Evolutionary conservation across 169 alveolate species (phyloP).

Genomic region (Eimeria acervulina): DNA sequence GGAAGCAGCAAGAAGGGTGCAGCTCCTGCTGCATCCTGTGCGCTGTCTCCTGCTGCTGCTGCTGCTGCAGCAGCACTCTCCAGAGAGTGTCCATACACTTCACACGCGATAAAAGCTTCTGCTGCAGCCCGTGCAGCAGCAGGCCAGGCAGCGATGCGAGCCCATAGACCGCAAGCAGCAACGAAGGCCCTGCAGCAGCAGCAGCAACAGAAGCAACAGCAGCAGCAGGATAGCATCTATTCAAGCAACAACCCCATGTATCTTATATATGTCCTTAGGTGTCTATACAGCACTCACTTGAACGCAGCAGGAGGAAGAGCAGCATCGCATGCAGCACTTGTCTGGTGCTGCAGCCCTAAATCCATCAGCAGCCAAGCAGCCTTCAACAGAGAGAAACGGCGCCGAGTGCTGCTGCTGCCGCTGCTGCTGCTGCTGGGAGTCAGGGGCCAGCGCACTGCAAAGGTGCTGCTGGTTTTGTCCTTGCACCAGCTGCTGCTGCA

Average conservation of each 20-base stretch:
- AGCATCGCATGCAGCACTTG: conserved; percentile 27
- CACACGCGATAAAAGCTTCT: conserved; percentile 59
- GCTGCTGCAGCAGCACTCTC: conserved; percentile 75
- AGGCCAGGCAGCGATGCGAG: conserved; percentile 80
- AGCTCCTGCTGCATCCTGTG: conserved; percentile 6
- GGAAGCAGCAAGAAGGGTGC: conserved; percentile 78
- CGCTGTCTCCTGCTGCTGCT: conserved; percentile 7
- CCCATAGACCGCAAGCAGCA: conserved; percentile 74
- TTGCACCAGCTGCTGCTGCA: background rate
- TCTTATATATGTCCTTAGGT: too few species aligned
- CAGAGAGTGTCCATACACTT: conserved; percentile 62
- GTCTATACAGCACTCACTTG: conserved; percentile 40
- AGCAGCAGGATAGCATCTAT: conserved; percentile 12
- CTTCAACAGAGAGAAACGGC: conserved; percentile 67
- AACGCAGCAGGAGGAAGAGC: conserved; percentile 51
- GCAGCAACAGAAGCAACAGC: conserved; percentile 50
- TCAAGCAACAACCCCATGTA: background rate
- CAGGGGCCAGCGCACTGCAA: conserved; percentile 42
- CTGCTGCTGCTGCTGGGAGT: conserved; percentile 34
- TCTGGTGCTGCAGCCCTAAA: conserved; percentile 66
- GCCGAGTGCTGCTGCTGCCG: conserved; percentile 50
- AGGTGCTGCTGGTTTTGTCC: conserved; percentile 54
- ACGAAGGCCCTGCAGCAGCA: conserved; percentile 77
- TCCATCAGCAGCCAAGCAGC: conserved; percentile 78
- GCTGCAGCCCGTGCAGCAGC: conserved; percentile 75